These are phyloP conservation scores for Cystobasidiaceae sp. DNA, from an alignment of 1,284 basidiomycete genomes.

Conservation along the genomic window DNA sequence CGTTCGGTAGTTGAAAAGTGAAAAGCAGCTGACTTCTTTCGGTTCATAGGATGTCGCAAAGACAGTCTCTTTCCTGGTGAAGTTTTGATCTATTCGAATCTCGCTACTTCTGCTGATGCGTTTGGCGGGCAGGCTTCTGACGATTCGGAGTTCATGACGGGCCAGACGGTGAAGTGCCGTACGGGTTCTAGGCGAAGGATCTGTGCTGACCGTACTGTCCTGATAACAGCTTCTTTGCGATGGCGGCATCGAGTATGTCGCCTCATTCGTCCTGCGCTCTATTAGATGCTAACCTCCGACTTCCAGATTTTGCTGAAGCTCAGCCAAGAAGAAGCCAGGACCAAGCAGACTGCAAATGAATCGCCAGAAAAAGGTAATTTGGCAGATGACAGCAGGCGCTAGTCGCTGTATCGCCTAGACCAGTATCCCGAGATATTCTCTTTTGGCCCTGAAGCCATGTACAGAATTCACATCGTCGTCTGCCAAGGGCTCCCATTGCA, in stretches of 20 bases:
- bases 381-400: too few relatives aligned
- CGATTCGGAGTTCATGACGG: slow-evolving; percentile 32
- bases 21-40: background rate
- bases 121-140: slow-evolving; percentile 1
- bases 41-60: slow-evolving; percentile 23
- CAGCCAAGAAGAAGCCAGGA: background rate
- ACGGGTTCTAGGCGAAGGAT: background rate
- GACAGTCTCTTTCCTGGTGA: slow-evolving; percentile 24
- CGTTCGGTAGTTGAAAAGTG: background rate
- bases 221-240: slow-evolving; percentile 13
- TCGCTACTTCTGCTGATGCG: background rate
- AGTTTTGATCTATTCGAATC: background rate
- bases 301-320: slow-evolving; percentile 10
- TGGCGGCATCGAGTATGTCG: slow-evolving; percentile 21
- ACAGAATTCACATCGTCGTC: background rate
- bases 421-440: slow-evolving; percentile 18
- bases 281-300: background rate
- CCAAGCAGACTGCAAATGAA: too few relatives aligned
- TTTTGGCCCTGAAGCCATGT: background rate
- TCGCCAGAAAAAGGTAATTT: too few relatives aligned
- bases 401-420: too few relatives aligned
- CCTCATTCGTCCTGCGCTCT: background rate
- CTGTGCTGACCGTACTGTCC: background rate
- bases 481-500: slow-evolving; percentile 43
- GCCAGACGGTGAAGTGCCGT: slow-evolving; percentile 7